A percentile compares a stretch with the other conserved stretches of the same genome.
These are phyloP conservation scores for Acanthamoeba healyi DNA, from an alignment of 208 protist genomes.

Conservation along the genomic window DNA sequence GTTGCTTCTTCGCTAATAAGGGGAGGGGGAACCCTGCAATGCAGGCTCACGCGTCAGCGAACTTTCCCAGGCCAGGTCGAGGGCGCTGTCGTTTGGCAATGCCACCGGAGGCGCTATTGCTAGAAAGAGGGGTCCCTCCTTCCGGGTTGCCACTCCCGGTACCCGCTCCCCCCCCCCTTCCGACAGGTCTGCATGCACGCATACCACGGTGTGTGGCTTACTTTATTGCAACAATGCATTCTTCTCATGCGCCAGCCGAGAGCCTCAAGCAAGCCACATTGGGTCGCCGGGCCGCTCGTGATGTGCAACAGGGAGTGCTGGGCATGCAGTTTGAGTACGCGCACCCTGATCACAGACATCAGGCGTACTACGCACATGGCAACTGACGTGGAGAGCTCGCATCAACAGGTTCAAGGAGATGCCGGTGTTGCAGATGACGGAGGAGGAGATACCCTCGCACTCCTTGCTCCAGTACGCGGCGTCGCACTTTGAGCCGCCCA, in stretches of 20 bases:
- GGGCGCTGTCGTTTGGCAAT: neutral
- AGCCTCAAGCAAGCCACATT: neutral
- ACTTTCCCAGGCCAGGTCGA: neutral
- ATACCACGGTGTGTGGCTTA: neutral
- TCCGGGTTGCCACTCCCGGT: neutral
- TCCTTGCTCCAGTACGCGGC: neutral
- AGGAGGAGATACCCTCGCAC: constrained; percentile 57
- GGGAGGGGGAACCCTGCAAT: no score
- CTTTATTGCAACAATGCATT: neutral
- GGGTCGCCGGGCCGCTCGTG: no score
- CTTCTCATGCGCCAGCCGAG: neutral
- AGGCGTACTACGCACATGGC: no score
- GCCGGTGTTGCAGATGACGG: constrained; percentile 48
- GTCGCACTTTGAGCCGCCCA: neutral
- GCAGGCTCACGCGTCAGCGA: neutral
- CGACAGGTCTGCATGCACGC: no score
- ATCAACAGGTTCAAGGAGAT: neutral
- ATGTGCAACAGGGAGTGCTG: neutral
- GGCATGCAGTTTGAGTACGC: neutral
- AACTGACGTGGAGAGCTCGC: neutral
- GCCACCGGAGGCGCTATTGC: neutral
- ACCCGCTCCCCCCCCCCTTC: neutral
- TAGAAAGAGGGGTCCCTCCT: neutral
- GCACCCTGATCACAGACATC: no score
- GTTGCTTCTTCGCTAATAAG: no score